Base-by-base conservation (phyloP, 2,329 filamentous ascomycete species). In the Neofusicoccum umdonicola region DNA sequence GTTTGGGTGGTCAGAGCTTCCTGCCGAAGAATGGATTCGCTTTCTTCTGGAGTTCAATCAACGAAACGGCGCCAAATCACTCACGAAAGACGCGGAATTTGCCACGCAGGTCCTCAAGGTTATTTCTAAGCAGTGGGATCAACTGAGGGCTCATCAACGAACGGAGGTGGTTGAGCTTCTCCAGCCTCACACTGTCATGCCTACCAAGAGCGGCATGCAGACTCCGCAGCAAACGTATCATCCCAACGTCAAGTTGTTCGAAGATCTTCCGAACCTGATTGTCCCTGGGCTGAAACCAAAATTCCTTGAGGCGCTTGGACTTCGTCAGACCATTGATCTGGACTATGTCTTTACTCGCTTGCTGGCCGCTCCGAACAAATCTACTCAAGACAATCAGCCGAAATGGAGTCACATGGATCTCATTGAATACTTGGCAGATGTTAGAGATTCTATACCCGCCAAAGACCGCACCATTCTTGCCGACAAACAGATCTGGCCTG, bases 401-500 rank as follows among this genome's bases (percentile, higher is more conserved):
- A 84, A 88, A 75, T 97, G 92, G 91, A 97, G 92, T 65, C 94
- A 98, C 74, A 88, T 97, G 66, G 94, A 99, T 74, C 82, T 99
- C 31, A 93, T 99, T 77, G 94, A 93, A 71, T 99, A 99, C 71
- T 85, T 99, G 48, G 87, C 94, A 11, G 96, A 93, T 8, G 95
- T 99, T 34, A 88, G 87, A 66, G 87, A 91, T 61, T 95, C 99
- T 70, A 97, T 99, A 66, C 95, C 95, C 0, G 77, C 80, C 9
- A 88, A 89, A 57, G 95, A 99, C 74, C 64, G 56, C 13, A 47
- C 22, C 3, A 15, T 54, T 69, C 52, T 65, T 5, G 72, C 48
- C 75, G 85, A 68, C 86, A 90, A 68, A 74, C 75, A 51, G 31
- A 65, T 65, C n/a, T 65, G 63, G 63, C 63, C 63, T 5, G 56